Conservation (phyloP, 306 rosid species). For the Calophaca sinica region DNA sequence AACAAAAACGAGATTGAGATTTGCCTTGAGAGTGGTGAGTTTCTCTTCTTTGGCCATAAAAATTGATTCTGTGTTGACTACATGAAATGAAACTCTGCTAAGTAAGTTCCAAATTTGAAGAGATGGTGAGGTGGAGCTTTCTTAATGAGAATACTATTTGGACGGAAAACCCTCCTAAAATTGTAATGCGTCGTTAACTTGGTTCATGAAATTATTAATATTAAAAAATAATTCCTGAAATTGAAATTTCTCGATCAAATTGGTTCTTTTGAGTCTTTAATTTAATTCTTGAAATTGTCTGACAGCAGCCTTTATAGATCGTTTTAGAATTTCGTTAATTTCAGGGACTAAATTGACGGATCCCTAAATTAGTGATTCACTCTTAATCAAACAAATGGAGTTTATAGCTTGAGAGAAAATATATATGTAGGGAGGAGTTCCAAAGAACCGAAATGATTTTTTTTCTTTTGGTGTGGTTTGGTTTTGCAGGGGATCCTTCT, state of each 20-base stretch:
- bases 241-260: too few species aligned
- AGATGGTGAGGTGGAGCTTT: slow-evolving; percentile 57
- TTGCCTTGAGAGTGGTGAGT: slow-evolving; percentile 97
- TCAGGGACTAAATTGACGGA: too few species aligned
- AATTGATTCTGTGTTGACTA: too few species aligned
- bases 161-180: slow-evolving; percentile 59
- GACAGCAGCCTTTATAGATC: too few species aligned
- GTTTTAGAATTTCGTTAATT: too few species aligned
- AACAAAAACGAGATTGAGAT: slow-evolving; percentile 87
- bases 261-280: too few species aligned
- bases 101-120: slow-evolving; percentile 43
- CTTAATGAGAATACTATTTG: slow-evolving; percentile 51
- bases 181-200: too few species aligned
- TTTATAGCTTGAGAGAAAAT: slow-evolving; percentile 58
- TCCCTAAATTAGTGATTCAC: slow-evolving; percentile 50
- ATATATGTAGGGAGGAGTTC: slow-evolving; percentile 54
- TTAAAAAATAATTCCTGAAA: too few species aligned
- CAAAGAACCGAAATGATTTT: slow-evolving; percentile 44
- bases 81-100: too few species aligned
- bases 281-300: too few species aligned
- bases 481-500: slow-evolving; percentile 86
- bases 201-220: too few species aligned
- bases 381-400: slow-evolving; percentile 41
- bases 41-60: slow-evolving; percentile 50
- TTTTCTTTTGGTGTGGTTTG: slow-evolving; percentile 59